A percentile compares a stretch with the other conserved stretches of the same genome.
Evolutionary conservation across 306 rosid genomes (phyloP).

Genomic region (Vigna radiata): DNA sequence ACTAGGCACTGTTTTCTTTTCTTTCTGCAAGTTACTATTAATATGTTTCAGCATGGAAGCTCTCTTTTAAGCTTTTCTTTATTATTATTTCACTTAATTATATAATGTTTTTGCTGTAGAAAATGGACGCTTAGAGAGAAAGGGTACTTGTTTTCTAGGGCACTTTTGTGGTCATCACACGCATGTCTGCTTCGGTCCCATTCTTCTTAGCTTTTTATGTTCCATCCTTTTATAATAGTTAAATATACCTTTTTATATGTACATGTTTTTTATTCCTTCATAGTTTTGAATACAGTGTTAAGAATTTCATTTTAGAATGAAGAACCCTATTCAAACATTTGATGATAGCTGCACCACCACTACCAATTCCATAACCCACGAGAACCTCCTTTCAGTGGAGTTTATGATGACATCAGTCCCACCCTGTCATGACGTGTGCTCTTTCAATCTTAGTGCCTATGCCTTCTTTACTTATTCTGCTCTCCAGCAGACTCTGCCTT

Average conservation of each 20-base stretch:
- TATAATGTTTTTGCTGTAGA: slow-evolving; percentile 39
- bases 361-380: slow-evolving; percentile 53
- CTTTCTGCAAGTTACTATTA: slow-evolving; percentile 50
- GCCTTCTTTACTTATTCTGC: slow-evolving; percentile 44
- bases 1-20: slow-evolving; percentile 52
- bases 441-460: slow-evolving; percentile 46
- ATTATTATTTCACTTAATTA: slow-evolving; percentile 28
- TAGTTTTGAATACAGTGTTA: slow-evolving; percentile 11
- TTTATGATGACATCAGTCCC: slow-evolving; percentile 87
- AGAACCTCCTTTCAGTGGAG: slow-evolving; percentile 56
- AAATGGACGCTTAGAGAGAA: slow-evolving; percentile 50
- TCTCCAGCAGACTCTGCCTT: slow-evolving; percentile 47
- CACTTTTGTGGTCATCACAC: slow-evolving; percentile 81
- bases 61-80: neutral
- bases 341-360: slow-evolving; percentile 87
- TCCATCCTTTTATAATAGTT: slow-evolving; percentile 24
- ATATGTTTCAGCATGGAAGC: slow-evolving; percentile 43
- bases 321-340: slow-evolving; percentile 73
- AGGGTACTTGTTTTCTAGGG: slow-evolving; percentile 53
- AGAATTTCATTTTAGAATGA: slow-evolving; percentile 21
- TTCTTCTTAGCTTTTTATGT: slow-evolving; percentile 46
- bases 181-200: slow-evolving; percentile 90
- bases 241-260: neutral
- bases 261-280: slow-evolving; percentile 1
- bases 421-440: slow-evolving; percentile 87